Evolutionary conservation across 208 protist species (phyloP).

Genomic region (Crithidia fasciculata): DNA sequence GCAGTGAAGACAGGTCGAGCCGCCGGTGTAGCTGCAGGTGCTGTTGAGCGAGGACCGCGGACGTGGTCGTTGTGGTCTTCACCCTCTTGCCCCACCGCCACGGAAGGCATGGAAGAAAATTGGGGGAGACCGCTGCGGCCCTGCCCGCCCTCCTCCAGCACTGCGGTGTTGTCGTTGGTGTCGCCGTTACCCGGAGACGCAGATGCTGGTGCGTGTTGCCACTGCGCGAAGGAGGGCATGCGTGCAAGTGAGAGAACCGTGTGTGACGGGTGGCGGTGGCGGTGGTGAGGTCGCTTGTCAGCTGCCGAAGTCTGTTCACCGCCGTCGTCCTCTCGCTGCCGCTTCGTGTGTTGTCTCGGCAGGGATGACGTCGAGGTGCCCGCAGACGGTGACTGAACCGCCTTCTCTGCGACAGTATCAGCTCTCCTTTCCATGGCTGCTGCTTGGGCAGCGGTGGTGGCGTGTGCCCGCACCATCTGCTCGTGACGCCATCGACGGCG

Average conservation of each 20-base stretch:
- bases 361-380: not conserved
- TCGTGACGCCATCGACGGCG: constrained; percentile 31
- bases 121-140: not conserved
- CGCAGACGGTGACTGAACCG: no score
- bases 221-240: constrained; percentile 32
- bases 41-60: no score
- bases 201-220: constrained; percentile 7
- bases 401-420: no score
- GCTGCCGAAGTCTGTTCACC: no score
- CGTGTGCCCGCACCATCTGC: constrained; percentile 7
- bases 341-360: not conserved
- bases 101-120: not conserved
- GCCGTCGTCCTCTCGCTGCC: not conserved
- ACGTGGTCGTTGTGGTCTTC: no score
- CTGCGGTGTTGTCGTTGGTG: not conserved
- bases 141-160: not conserved
- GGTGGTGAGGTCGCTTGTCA: no score
- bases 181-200: not conserved
- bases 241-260: constrained; percentile 17
- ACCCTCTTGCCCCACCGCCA: no score
- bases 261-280: no score
- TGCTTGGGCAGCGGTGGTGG: not conserved
- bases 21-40: no score
- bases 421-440: not conserved
- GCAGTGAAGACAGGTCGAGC: no score